These are phyloP conservation scores for Triticum timopheevii DNA, from an alignment of 176 grass and related monocot genomes.

Conservation along the genomic window DNA sequence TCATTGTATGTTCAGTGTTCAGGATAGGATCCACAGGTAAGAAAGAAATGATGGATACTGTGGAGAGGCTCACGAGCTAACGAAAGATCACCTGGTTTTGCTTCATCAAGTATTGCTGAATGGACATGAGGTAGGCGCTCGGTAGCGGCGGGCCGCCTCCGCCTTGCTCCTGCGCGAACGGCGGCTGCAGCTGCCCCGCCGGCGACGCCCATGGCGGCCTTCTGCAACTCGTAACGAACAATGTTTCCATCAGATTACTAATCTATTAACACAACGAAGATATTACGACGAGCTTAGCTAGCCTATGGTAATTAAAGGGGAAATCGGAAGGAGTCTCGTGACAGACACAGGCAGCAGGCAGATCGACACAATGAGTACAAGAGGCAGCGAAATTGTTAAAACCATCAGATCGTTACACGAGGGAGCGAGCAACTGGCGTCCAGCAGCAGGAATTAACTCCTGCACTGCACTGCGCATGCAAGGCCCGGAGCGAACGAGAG, in stretches of 20 bases:
- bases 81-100: slow-evolving; percentile 41
- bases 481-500: background rate
- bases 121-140: slow-evolving; percentile 41
- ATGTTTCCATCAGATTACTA: background rate
- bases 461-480: slow-evolving; percentile 7
- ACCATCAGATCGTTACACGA: slow-evolving; percentile 34
- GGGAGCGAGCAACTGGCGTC: background rate
- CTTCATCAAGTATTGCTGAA: slow-evolving; percentile 39
- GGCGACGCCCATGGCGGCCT: background rate
- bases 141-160: background rate
- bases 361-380: slow-evolving; percentile 39
- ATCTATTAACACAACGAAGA: background rate
- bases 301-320: background rate
- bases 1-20: background rate
- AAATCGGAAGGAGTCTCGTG: slow-evolving; percentile 6
- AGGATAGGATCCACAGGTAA: background rate
- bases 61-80: background rate
- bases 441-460: slow-evolving; percentile 38
- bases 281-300: background rate
- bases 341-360: background rate
- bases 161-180: slow-evolving; percentile 5
- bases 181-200: slow-evolving; percentile 1
- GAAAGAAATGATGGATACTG: background rate
- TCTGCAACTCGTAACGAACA: slow-evolving; percentile 10
- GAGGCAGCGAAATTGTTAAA: slow-evolving; percentile 48